Evolutionary conservation across 495 filamentous ascomycete genomes (phyloP).

Genomic region (Baudoinia panamericana): DNA sequence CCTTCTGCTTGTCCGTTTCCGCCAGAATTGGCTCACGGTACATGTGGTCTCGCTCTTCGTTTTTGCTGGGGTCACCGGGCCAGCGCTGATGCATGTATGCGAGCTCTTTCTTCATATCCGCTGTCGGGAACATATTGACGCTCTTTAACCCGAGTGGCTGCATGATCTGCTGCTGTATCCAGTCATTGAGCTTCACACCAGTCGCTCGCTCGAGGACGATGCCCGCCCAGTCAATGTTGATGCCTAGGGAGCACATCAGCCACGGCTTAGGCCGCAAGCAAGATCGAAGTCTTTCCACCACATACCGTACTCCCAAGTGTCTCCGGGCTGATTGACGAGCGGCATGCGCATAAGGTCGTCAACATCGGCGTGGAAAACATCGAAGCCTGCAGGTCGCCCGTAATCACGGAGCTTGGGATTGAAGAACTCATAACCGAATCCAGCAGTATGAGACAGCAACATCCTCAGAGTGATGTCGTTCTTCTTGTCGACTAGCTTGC

Average conservation of each 20-base stretch:
- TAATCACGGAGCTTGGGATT: conserved; percentile 38
- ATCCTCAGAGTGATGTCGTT: conserved; percentile 47
- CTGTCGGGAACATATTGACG: conserved; percentile 42
- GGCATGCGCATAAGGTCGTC: conserved; percentile 35
- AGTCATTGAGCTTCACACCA: conserved; percentile 39
- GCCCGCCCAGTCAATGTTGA: conserved; percentile 36
- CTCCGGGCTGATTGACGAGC: conserved; percentile 45
- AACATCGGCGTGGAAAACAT: conserved; percentile 40
- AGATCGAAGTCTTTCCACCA: conserved; percentile 20
- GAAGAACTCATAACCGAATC: conserved; percentile 36
- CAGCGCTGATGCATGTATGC: conserved; percentile 38
- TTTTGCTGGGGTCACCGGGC: conserved; percentile 22
- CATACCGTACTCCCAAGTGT: conserved; percentile 46
- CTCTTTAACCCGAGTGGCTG: conserved; percentile 40
- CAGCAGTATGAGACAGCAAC: conserved; percentile 46
- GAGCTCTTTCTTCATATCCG: conserved; percentile 37
- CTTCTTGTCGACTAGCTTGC: conserved; percentile 38
- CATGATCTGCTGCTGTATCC: conserved; percentile 44
- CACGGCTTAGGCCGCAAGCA: no score
- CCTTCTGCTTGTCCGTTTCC: conserved; percentile 27
- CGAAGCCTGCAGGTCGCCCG: conserved; percentile 35
- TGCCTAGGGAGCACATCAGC: conserved; percentile 26
- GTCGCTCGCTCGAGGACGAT: conserved; percentile 41
- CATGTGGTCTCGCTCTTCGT: conserved; percentile 37
- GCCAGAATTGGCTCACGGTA: conserved; percentile 34